Percentiles rank a stretch among this genome's conserved stretches.
Evolutionary conservation across 345 rosid genomes (phyloP).

Genomic region (Eucalyptus guilfoylei): DNA sequence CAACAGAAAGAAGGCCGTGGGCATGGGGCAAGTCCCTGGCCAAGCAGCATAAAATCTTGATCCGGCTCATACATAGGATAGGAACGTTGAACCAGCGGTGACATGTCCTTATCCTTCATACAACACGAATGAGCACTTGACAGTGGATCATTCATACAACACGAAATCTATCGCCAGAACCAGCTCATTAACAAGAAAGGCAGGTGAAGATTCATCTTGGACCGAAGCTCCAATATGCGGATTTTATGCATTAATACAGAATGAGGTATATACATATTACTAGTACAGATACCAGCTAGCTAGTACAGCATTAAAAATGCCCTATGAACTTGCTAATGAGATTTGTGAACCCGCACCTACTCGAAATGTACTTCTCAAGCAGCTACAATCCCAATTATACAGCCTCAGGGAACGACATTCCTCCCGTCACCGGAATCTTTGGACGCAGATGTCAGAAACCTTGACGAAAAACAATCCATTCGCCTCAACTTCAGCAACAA

Average conservation of each 20-base stretch:
- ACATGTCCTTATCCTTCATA: not conserved
- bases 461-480: slow-evolving; percentile 17
- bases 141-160: not conserved
- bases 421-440: not conserved
- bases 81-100: not conserved
- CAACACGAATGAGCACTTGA: not conserved
- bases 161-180: not conserved
- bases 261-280: not conserved
- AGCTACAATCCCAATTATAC: not conserved
- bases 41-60: not conserved
- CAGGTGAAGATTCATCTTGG: not conserved
- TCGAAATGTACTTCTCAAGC: not conserved
- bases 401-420: not conserved
- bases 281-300: not conserved
- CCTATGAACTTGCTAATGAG: not conserved
- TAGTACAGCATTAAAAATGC: not conserved
- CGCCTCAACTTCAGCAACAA: slow-evolving; percentile 60
- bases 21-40: not conserved
- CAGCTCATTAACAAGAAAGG: not conserved
- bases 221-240: not conserved
- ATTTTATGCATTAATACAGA: not conserved
- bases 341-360: not conserved
- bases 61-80: not conserved
- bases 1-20: not conserved
- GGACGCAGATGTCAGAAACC: not conserved